Percentiles rank a stretch among this genome's conserved stretches.
Conservation (phyloP, 2,329 filamentous ascomycete genomes). For the Lojkania enalia region DNA sequence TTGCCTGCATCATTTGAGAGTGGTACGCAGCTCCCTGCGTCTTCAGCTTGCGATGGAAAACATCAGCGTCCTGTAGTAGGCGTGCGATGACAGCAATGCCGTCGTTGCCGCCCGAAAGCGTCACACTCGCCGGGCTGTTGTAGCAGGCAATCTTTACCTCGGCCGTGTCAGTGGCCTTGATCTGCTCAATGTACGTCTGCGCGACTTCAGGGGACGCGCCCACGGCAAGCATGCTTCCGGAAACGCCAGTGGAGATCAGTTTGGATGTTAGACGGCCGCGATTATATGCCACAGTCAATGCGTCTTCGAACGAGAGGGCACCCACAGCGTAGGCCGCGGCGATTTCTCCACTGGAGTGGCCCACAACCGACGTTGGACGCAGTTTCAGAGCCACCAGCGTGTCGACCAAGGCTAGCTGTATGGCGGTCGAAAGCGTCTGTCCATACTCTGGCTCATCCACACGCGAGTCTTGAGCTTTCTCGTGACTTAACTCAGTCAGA, state of each 20-base stretch:
- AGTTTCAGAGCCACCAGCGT: constrained; percentile 14
- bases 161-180: too few species aligned
- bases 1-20: constrained; percentile 45
- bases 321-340: constrained; percentile 19
- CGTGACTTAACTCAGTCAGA: not conserved
- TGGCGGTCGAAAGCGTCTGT: constrained; percentile 17
- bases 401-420: constrained; percentile 24
- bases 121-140: constrained; percentile 47
- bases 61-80: constrained; percentile 35
- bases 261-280: too few species aligned
- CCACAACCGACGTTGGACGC: constrained; percentile 12
- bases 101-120: constrained; percentile 46
- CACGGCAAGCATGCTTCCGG: constrained; percentile 3
- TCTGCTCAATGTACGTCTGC: too few species aligned
- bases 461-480: not conserved
- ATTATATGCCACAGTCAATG: constrained; percentile 15
- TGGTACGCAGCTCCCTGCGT: constrained; percentile 50
- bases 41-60: constrained; percentile 43
- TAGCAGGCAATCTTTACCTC: constrained; percentile 17
- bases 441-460: constrained; percentile 3
- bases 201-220: too few species aligned
- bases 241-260: not conserved
- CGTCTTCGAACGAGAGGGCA: constrained; percentile 6
- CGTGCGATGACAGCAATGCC: constrained; percentile 36
- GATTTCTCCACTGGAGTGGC: constrained; percentile 25